Evolutionary conservation across 306 rosid species (phyloP), one percentile per base, ranked within the genome.

Genomic region (Medicago arabica): DNA sequence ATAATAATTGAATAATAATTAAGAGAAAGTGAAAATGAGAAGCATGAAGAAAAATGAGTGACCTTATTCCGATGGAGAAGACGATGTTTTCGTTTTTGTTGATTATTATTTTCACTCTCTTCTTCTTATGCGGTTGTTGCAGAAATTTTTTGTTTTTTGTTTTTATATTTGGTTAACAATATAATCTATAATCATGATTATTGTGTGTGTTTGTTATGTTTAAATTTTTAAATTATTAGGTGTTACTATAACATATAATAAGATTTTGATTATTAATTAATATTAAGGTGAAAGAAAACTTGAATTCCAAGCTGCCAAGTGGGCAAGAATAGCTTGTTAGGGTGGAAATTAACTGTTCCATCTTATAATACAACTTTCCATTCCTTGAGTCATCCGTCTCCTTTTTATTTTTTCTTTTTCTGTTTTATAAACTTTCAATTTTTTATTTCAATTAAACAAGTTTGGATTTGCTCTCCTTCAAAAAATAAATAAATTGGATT

Each of bases 271-370:
- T 34, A 34, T 4, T 34, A 28, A 28, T 25, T 28, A 28, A 34
- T 34, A 34, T 34, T 34, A 34, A 34, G 38, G 38, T 34, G 38
- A 34, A 34, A 34, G 16, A 46, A 46, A 46, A 46, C 15, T 12
- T 46, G 51, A 46, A 66, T 83, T 88, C 87, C 75, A 80, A 86
- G 89, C 84, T 85, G 97, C 86, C 88, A 87, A 78, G 85, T 74
- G 83, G 88, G 86, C 86, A 77, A 88, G 92, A 93, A 86, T 93
- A 88, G 96, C 90, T 88, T 87, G 89, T 73, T 81, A 87, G 81
- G 88, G 76, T 87, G 88, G 88, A 60, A 82, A 82, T 71, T 77
- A 82, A 36, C 85, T 77, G 82, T 82, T 77, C 8, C 65, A 64
- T 65, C 71, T 71, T 77, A 65, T 72, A 59, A 40, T 8, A 46